Evolutionary conservation across 2,329 filamentous ascomycete genomes (phyloP).

Genomic region (Macrophomina phaseolina): DNA sequence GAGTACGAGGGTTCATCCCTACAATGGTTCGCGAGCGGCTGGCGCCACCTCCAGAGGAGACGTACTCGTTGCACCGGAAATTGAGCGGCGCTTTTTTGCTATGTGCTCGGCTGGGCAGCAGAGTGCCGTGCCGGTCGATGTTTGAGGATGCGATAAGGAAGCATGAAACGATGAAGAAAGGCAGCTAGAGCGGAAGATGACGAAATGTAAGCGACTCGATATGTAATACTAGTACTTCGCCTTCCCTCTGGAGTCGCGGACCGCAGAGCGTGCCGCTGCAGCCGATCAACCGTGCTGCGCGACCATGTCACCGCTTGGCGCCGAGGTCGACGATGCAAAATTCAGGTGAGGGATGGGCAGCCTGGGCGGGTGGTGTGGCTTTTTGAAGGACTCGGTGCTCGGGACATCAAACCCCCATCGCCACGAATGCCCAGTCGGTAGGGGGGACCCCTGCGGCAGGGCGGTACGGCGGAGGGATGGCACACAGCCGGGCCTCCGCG

Average conservation of each 20-base stretch:
- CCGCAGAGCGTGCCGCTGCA: neutral
- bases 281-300: neutral
- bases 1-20: conserved; percentile 86
- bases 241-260: neutral
- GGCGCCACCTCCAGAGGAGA: conserved; percentile 93
- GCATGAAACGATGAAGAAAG: conserved; percentile 33
- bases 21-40: conserved; percentile 90
- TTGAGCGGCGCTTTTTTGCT: conserved; percentile 92
- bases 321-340: neutral
- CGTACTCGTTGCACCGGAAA: conserved; percentile 93
- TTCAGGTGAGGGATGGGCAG: neutral
- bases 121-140: conserved; percentile 79
- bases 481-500: neutral
- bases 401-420: conserved; percentile 5
- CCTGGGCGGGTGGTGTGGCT: neutral
- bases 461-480: neutral
- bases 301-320: neutral
- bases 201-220: conserved; percentile 1
- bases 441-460: neutral
- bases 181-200: neutral
- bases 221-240: conserved; percentile 13
- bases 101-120: conserved; percentile 83
- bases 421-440: neutral
- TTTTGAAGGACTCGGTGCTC: neutral
- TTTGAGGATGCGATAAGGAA: conserved; percentile 65